Percentiles rank a stretch among this genome's conserved stretches.
Conservation (phyloP, 2,329 filamentous ascomycete species). For the Sarocladium brachiariae region DNA sequence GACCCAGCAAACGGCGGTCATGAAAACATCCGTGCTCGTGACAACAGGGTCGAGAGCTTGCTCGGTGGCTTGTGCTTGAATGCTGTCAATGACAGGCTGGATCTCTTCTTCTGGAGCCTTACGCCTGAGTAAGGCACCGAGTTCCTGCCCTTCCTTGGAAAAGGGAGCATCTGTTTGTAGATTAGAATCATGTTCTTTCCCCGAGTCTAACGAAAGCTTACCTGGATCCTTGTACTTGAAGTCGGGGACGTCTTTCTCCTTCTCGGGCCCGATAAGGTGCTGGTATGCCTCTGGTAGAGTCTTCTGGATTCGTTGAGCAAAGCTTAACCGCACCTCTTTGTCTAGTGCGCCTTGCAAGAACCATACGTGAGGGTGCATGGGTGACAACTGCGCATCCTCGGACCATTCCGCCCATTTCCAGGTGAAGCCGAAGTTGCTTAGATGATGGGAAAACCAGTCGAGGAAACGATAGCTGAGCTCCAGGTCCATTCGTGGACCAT, state of each 20-base stretch:
- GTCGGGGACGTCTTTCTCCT: slow-evolving; percentile 91
- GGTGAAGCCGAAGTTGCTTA: slow-evolving; percentile 98
- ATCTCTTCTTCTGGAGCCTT: slow-evolving; percentile 84
- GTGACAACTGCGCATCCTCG: slow-evolving; percentile 71
- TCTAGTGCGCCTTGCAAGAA: slow-evolving; percentile 88
- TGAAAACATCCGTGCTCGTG: slow-evolving; percentile 85
- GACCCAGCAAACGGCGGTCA: slow-evolving; percentile 87
- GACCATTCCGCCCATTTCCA: slow-evolving; percentile 99
- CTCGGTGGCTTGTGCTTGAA: slow-evolving; percentile 70
- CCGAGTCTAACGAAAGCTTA: slow-evolving; percentile 34
- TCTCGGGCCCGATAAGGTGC: slow-evolving; percentile 71
- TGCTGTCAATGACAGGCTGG: slow-evolving; percentile 70
- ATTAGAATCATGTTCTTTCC: slow-evolving; percentile 7
- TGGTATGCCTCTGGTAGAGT: slow-evolving; percentile 83
- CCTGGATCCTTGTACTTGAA: slow-evolving; percentile 81
- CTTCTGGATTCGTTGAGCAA: slow-evolving; percentile 91
- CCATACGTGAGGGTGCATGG: slow-evolving; percentile 80
- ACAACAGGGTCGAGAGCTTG: slow-evolving; percentile 71
- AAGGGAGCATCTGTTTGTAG: slow-evolving; percentile 62
- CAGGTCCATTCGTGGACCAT: slow-evolving; percentile 74
- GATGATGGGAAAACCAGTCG: slow-evolving; percentile 96
- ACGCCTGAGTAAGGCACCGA: slow-evolving; percentile 70
- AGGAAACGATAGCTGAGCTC: slow-evolving; percentile 83
- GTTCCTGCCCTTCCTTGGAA: slow-evolving; percentile 72
- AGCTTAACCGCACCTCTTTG: slow-evolving; percentile 94